phyloP scores from a whole-genome alignment of 345 rosid genomes.

The Durio zibethinus region DNA sequence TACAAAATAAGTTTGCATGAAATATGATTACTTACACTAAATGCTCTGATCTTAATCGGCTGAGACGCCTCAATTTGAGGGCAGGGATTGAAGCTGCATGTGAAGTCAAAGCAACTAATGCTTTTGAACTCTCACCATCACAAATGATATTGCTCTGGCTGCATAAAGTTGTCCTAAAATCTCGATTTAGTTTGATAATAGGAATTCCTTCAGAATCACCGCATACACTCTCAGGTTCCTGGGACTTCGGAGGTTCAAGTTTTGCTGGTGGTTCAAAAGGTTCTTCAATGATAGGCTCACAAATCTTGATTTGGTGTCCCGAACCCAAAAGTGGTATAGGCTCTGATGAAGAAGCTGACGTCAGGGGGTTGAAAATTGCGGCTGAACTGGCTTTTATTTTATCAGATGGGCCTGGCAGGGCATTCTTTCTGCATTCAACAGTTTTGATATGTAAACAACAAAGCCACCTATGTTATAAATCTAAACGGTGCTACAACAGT shows the following conservation, averaged over 20 bases:
- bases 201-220: slow-evolving; percentile 45
- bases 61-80: slow-evolving; percentile 33
- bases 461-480: too few species aligned
- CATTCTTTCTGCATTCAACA: slow-evolving; percentile 17
- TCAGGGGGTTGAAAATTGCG: slow-evolving; percentile 17
- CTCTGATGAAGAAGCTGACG: slow-evolving; percentile 4
- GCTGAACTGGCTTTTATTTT: slow-evolving; percentile 18
- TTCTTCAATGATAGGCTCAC: slow-evolving; percentile 58
- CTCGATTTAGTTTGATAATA: slow-evolving; percentile 34
- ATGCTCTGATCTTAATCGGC: slow-evolving; percentile 56
- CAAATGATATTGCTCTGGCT: too few species aligned
- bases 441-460: not conserved
- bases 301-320: slow-evolving; percentile 2
- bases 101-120: slow-evolving; percentile 40
- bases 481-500: too few species aligned
- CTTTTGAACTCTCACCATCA: slow-evolving; percentile 11
- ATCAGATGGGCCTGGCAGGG: slow-evolving; percentile 37
- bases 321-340: not conserved
- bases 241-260: slow-evolving; percentile 12
- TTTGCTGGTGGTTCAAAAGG: slow-evolving; percentile 38
- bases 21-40: slow-evolving; percentile 58
- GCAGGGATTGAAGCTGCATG: slow-evolving; percentile 46
- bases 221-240: slow-evolving; percentile 42
- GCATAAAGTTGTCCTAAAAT: too few species aligned
- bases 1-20: not conserved